Percentiles rank a stretch among this genome's conserved stretches.
These are phyloP conservation scores for Penicillium desertorum DNA, from an alignment of 495 filamentous ascomycete genomes.

Conservation along the genomic window DNA sequence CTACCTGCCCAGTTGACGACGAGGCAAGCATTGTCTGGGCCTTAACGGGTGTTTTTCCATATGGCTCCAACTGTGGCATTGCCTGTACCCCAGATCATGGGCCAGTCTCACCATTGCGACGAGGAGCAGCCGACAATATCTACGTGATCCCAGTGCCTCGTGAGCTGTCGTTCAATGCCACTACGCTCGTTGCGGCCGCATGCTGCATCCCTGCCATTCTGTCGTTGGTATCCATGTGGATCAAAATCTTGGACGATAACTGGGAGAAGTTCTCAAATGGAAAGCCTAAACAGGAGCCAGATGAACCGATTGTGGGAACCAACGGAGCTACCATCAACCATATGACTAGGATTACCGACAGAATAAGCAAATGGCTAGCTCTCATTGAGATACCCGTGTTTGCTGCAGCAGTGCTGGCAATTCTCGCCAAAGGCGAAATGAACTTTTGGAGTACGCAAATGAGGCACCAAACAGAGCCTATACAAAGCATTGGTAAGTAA, in stretches of 20 bases:
- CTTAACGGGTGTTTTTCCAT: slow-evolving; percentile 32
- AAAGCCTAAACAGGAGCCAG: slow-evolving; percentile 19
- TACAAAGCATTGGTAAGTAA: slow-evolving; percentile 51
- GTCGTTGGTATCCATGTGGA: slow-evolving; percentile 56
- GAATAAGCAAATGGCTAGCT: slow-evolving; percentile 44
- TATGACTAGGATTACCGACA: slow-evolving; percentile 48
- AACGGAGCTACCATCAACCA: slow-evolving; percentile 51
- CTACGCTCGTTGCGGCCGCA: slow-evolving; percentile 55
- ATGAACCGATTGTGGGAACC: slow-evolving; percentile 49
- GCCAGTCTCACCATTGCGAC: slow-evolving; percentile 51
- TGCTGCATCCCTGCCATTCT: slow-evolving; percentile 61
- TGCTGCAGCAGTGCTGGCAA: slow-evolving; percentile 50
- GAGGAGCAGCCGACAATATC: slow-evolving; percentile 51
- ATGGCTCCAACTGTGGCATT: slow-evolving; percentile 30
- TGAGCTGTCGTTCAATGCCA: slow-evolving; percentile 51
- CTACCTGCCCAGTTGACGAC: slow-evolving; percentile 40
- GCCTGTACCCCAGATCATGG: slow-evolving; percentile 39
- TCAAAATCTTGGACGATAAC: slow-evolving; percentile 58
- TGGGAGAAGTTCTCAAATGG: slow-evolving; percentile 45
- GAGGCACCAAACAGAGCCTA: slow-evolving; percentile 54
- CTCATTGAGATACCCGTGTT: slow-evolving; percentile 55
- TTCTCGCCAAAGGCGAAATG: slow-evolving; percentile 55
- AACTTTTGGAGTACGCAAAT: slow-evolving; percentile 58
- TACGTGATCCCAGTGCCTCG: slow-evolving; percentile 55
- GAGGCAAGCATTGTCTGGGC: slow-evolving; percentile 35